Conservation (phyloP, 371 early-diverging fungal species). For the Mucor indicus region DNA sequence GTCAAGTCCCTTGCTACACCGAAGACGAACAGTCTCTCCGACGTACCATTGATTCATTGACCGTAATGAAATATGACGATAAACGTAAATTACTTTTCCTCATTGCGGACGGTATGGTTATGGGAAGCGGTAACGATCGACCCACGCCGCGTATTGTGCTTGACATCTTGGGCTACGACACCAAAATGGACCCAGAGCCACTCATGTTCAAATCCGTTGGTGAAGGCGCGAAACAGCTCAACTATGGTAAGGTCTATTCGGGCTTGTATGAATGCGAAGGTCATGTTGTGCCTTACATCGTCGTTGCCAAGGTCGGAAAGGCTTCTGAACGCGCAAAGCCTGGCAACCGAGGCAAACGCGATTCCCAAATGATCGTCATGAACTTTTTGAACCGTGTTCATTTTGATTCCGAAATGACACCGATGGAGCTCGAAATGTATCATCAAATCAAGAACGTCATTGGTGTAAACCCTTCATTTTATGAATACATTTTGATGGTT, state of each 20-base stretch:
- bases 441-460: conserved; percentile 91
- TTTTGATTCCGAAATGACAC: conserved; percentile 82
- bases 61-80: conserved; percentile 87
- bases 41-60: conserved; percentile 90
- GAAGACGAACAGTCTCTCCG: conserved; percentile 94
- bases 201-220: conserved; percentile 88
- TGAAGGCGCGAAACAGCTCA: conserved; percentile 83
- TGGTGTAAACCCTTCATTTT: conserved; percentile 82
- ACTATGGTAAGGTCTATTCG: conserved; percentile 95
- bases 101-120: conserved; percentile 86
- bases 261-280: conserved; percentile 90
- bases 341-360: conserved; percentile 98
- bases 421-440: conserved; percentile 91
- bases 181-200: conserved; percentile 85
- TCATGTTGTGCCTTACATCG: conserved; percentile 88
- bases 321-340: conserved; percentile 72
- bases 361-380: conserved; percentile 98
- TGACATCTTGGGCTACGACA: conserved; percentile 87
- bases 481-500: conserved; percentile 92
- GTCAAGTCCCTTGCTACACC: conserved; percentile 96
- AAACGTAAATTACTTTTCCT: conserved; percentile 92
- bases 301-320: conserved; percentile 89
- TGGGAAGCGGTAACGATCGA: conserved; percentile 92
- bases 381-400: conserved; percentile 96
- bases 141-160: conserved; percentile 96